Base-by-base conservation (phyloP, 2,329 filamentous ascomycete genomes). In the Teratosphaeriaceae sp. region DNA sequence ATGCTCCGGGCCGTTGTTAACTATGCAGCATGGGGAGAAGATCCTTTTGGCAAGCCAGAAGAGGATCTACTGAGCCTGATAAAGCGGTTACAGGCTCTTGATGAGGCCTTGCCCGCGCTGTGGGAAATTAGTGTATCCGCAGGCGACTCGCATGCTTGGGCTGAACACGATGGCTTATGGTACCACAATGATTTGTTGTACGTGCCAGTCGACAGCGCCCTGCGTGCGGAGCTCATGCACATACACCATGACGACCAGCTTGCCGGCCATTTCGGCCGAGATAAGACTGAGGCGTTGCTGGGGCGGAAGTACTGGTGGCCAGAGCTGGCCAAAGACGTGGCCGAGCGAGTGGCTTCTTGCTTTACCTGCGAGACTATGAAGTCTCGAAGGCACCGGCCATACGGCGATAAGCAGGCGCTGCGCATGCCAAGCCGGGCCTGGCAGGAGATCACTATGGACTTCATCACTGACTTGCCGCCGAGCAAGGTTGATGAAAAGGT, bases 91-190 rank as follows among this genome's bases (percentile, higher is more conserved):
- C n/a, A 27, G 24, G 8, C 8, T 8, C 24, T 8, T 8, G 24
- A 8, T 27, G n/a, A n/a, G n/a, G 8, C 24, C n/a, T n/a, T 27
- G 8, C n/a, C 8, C 8, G n/a, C 24, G 24, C 24, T 27, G n/a
- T 8, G 8, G n/a, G n/a, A n/a, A n/a, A n/a, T n/a, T 8, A 8
- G n/a, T 8, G 8, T 27, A 27, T 8, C 8, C n/a, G 24, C n/a
- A 27, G 8, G n/a, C n/a, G n/a, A 27, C 24, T 27, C 24, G 24
- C n/a, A 27, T 50, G n/a, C n/a, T n/a, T 20, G 13, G 42, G 5
- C 45, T 58, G 36, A 59, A 47, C 49, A 37, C 41, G 15, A 34
- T 8, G 16, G 30, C 8, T 34, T 34, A 34, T 16, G 7, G 15
- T 34, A 34, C 15, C 16, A 12, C 16, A 34, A 34, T 16, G 9